Conservation (phyloP, 1,284 basidiomycete species). For the Phlebopus sp. region DNA sequence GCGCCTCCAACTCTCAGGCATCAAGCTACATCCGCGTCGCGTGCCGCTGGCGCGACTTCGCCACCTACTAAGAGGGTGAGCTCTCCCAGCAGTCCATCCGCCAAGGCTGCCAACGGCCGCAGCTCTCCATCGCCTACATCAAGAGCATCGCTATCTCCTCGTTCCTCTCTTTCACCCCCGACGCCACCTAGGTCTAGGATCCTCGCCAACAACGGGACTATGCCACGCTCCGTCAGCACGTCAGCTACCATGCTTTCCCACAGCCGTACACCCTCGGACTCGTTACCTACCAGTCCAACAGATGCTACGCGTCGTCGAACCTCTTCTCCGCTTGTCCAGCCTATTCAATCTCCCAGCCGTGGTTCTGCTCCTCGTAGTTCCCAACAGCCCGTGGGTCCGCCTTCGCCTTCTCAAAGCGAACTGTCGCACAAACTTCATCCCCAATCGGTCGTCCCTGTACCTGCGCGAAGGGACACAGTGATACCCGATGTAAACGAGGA, state of each 20-base stretch:
- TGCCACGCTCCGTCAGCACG: slow-evolving; percentile 41
- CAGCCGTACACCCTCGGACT: slow-evolving; percentile 44
- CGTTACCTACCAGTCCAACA: slow-evolving; percentile 41
- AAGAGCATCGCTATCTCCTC: slow-evolving; percentile 38
- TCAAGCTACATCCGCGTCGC: slow-evolving; percentile 68
- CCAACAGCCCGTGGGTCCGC: slow-evolving; percentile 37
- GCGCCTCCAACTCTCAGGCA: slow-evolving; percentile 75
- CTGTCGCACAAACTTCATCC: slow-evolving; percentile 34
- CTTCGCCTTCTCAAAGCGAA: slow-evolving; percentile 43
- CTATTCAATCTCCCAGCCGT: slow-evolving; percentile 36
- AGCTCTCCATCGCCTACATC: slow-evolving; percentile 43
- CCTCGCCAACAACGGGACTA: slow-evolving; percentile 34
- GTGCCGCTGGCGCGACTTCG: slow-evolving; percentile 42
- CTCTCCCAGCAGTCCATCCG: slow-evolving; percentile 37
- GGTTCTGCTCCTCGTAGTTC: slow-evolving; percentile 43
- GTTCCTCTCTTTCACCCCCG: slow-evolving; percentile 40
- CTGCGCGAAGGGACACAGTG: slow-evolving; percentile 36
- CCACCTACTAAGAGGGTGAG: slow-evolving; percentile 46
- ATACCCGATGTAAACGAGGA: slow-evolving; percentile 44
- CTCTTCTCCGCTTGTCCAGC: slow-evolving; percentile 49
- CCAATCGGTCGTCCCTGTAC: slow-evolving; percentile 32
- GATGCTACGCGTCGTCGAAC: slow-evolving; percentile 43
- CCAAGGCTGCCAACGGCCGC: slow-evolving; percentile 23
- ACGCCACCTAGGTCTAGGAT: slow-evolving; percentile 47
- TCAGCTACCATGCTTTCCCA: slow-evolving; percentile 34